Conservation (phyloP, 768 basidiomycete species). For the Boletus rubroflammeus region DNA sequence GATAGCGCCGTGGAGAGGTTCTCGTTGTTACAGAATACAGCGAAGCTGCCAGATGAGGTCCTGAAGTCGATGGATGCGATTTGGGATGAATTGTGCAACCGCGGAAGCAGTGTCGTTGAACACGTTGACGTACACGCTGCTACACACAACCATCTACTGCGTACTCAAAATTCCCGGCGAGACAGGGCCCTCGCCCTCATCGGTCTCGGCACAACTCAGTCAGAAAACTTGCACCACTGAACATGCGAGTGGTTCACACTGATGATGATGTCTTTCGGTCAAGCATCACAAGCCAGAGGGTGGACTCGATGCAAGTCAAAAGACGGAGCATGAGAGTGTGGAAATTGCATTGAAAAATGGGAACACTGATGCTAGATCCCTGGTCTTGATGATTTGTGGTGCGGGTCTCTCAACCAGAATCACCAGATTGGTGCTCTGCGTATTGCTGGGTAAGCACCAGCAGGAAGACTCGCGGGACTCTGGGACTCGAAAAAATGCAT, state of each 20-base stretch:
- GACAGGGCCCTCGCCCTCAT: background rate
- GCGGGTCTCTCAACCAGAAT: background rate
- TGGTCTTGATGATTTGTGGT: background rate
- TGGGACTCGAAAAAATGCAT: background rate
- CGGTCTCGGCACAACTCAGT: background rate
- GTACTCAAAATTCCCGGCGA: background rate
- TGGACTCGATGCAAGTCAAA: background rate
- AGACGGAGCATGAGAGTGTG: background rate
- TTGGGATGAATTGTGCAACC: background rate
- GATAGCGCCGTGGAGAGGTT: background rate
- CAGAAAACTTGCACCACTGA: background rate
- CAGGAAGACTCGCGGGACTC: background rate
- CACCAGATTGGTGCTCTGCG: background rate
- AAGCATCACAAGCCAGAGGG: background rate
- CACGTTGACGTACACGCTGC: slow-evolving; percentile 17
- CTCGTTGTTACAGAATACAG: slow-evolving; percentile 5
- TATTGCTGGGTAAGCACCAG: background rate
- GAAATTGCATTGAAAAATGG: background rate
- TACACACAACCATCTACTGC: background rate
- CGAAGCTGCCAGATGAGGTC: background rate
- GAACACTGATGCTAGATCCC: background rate
- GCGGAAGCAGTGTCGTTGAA: slow-evolving; percentile 1
- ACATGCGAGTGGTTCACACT: no score
- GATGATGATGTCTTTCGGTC: background rate
- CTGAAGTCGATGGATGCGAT: background rate